Evolutionary conservation across 192 early-diverging fungal species (phyloP), one percentile per base, ranked within the genome.

Genomic region (Backusella macrospora): DNA sequence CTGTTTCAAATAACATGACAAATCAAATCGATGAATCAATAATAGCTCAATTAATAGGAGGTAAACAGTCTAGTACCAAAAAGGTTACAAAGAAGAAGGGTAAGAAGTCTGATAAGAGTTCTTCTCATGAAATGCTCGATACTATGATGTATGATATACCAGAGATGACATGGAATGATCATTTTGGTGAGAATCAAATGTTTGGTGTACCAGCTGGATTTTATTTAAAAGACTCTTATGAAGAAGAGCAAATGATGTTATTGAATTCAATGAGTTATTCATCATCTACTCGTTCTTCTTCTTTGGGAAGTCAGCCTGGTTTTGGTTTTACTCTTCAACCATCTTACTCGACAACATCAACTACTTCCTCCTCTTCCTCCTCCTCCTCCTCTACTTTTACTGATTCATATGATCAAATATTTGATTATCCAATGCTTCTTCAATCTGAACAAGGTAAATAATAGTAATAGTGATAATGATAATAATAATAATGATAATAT

Each of bases 21-120:
- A 1, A 10, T 8, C 10, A 0, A 8, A 8, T 23, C 29, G 29
- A 34, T 34, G 29, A 2, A 29, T 68, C 76, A 7, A 78, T 78
- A 2, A 52, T 78, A 18, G 76, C 76, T 49, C 76, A 78, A 44
- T 55, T 78, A 16, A 1, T 34, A 52, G 49, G 18, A 26, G 78
- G 78, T 21, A 73, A 79, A 38, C 78, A 79, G 47, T 34, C 29
- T 34, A 34, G 29, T 34, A 34, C 29, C 29, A 34, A 34, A 34
- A 34, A 34, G 29, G 29, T 34, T 34, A 0, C 29, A 34, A 34
- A 34, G 29, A 34, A 34, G 29, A 34, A 62, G n/a, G 43, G 62
- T 34, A 73, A 29, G 71, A 73, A 47, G 52, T 13, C 29, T 16
- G 67, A 68, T 15, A 45, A 18, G n/a, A 14, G 29, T 34, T 34